These are phyloP conservation scores for Neoboletus magnificus DNA, from an alignment of 768 basidiomycete genomes.

Conservation along the genomic window DNA sequence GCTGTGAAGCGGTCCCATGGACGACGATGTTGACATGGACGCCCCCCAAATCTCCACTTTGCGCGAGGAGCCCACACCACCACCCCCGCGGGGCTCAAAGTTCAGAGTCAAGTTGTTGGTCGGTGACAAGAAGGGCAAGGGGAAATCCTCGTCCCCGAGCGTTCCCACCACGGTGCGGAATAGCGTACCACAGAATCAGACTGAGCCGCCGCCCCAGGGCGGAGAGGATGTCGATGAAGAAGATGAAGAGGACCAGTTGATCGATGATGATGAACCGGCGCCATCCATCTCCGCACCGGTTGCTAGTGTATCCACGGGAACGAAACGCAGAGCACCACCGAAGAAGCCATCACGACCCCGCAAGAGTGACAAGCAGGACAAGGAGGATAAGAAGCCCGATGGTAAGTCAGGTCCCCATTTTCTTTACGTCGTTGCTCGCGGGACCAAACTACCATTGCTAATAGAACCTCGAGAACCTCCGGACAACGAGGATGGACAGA, in stretches of 20 bases:
- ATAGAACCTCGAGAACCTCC: conserved; percentile 30
- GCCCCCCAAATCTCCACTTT: conserved; percentile 81
- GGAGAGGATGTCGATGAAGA: conserved; percentile 61
- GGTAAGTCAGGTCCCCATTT: conserved; percentile 34
- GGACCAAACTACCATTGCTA: conserved; percentile 10
- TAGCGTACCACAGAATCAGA: conserved; percentile 13
- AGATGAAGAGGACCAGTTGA: conserved; percentile 75
- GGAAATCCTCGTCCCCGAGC: conserved; percentile 34
- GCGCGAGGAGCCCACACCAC: conserved; percentile 67
- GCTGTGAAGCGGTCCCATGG: conserved; percentile 25
- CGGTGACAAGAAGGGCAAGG: conserved; percentile 40
- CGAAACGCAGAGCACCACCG: conserved; percentile 48
- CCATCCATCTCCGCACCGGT: conserved; percentile 28
- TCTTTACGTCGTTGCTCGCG: conserved; percentile 17
- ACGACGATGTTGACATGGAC: conserved; percentile 62
- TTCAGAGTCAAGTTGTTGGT: conserved; percentile 51
- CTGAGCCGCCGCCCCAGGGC: conserved; percentile 19
- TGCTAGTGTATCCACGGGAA: conserved; percentile 32
- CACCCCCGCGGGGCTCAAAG: conserved; percentile 44
- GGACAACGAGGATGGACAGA: conserved; percentile 22
- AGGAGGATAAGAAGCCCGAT: conserved; percentile 46
- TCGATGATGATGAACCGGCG: conserved; percentile 57
- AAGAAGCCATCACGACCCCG: conserved; percentile 51
- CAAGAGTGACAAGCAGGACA: conserved; percentile 48
- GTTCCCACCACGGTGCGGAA: conserved; percentile 21